phyloP scores from a whole-genome alignment of 225 moss, liverwort and hornwort species.

The Antitrichia curtipendula region DNA sequence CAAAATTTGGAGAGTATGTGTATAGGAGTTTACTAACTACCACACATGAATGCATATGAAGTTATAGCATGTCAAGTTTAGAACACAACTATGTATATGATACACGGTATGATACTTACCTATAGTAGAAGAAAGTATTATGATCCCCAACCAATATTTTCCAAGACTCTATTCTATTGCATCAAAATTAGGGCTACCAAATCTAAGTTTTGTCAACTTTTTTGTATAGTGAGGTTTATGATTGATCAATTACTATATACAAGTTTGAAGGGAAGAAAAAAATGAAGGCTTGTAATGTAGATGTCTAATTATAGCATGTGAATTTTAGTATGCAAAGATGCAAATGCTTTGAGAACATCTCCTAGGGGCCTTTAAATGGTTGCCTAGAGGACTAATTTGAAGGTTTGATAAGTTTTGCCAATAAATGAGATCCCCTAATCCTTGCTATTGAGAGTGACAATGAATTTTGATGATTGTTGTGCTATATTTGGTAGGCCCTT shows the following conservation, averaged over 20 bases:
- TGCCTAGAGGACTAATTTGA: fast-evolving
- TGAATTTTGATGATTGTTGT: not conserved
- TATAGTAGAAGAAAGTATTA: not conserved
- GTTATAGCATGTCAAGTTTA: not conserved
- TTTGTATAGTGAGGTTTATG: no score
- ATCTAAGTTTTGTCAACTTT: not conserved
- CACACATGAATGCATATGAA: not conserved
- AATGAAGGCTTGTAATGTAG: not conserved
- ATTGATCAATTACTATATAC: not conserved
- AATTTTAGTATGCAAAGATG: not conserved
- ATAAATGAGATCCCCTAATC: not conserved
- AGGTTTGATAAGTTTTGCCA: not conserved
- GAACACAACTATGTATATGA: not conserved
- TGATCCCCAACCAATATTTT: not conserved
- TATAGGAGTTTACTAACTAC: not conserved
- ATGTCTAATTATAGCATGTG: not conserved
- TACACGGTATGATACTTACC: fast-evolving
- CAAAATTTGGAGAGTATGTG: not conserved
- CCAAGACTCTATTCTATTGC: fast-evolving
- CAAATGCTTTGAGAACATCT: fast-evolving
- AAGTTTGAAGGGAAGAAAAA: not conserved
- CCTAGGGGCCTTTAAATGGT: not conserved
- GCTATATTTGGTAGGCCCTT: not conserved
- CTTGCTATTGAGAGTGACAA: no score
- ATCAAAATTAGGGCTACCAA: not conserved